Evolutionary conservation across 805 yeast genomes (phyloP).

Genomic region (Alloascoidea hylecoeti): DNA sequence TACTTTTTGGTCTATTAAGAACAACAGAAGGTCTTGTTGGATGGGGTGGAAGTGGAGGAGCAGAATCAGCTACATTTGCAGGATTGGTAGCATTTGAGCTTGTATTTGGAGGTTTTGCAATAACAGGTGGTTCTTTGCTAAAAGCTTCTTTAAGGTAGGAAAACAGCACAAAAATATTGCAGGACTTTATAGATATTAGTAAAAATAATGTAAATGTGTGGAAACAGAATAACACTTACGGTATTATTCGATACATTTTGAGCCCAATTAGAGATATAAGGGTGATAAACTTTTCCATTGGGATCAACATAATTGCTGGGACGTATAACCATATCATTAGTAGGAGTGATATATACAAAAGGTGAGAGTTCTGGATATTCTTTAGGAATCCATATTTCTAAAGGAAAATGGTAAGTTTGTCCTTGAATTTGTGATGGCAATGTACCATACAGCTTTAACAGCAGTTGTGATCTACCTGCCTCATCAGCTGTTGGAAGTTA

Average conservation of each 20-base stretch:
- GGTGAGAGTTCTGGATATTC: slow-evolving; percentile 63
- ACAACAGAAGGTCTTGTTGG: background rate
- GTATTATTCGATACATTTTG: too few relatives aligned
- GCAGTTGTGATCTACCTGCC: slow-evolving; percentile 42
- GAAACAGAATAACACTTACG: too few relatives aligned
- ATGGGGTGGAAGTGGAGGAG: slow-evolving; percentile 4
- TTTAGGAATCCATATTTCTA: slow-evolving; percentile 68
- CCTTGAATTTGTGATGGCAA: slow-evolving; percentile 21
- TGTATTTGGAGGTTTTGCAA: slow-evolving; percentile 19
- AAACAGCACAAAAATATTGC: too few relatives aligned
- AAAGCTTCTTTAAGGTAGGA: slow-evolving; percentile 20
- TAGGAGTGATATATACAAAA: slow-evolving; percentile 43
- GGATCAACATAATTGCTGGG: slow-evolving; percentile 58
- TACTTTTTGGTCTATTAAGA: too few relatives aligned
- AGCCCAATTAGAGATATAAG: slow-evolving; percentile 49
- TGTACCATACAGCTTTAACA: slow-evolving; percentile 53
- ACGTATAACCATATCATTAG: slow-evolving; percentile 28
- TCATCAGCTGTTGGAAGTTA: slow-evolving; percentile 27
- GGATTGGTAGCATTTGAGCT: too few relatives aligned
- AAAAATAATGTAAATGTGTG: too few relatives aligned
- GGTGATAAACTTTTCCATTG: slow-evolving; percentile 61
- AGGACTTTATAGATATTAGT: too few relatives aligned
- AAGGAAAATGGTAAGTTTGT: slow-evolving; percentile 29
- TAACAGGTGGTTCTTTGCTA: slow-evolving; percentile 30
- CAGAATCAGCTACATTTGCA: too few relatives aligned